Conservation (phyloP, 2,329 filamentous ascomycete species). For the Aspergillus sp. region DNA sequence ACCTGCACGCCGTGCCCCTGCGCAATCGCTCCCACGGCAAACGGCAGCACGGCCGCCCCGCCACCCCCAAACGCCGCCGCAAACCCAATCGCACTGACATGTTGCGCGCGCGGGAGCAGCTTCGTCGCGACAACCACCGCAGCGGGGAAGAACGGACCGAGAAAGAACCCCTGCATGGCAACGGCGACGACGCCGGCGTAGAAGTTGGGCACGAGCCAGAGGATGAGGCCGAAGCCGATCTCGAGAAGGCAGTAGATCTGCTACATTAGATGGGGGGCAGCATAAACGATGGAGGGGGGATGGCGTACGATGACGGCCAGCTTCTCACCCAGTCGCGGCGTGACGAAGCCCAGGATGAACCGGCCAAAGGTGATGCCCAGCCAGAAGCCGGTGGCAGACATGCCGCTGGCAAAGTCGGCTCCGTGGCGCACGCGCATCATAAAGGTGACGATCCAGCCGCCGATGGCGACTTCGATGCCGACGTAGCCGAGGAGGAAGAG, state of each 20-base stretch:
- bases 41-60: constrained; percentile 56
- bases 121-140: constrained; percentile 72
- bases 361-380: constrained; percentile 75
- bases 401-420: constrained; percentile 67
- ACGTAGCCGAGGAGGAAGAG: constrained; percentile 77
- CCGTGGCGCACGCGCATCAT: constrained; percentile 77
- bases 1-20: constrained; percentile 60
- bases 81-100: constrained; percentile 80
- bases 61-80: constrained; percentile 73
- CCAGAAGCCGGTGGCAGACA: constrained; percentile 81
- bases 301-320: constrained; percentile 50
- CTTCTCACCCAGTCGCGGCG: constrained; percentile 67
- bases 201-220: constrained; percentile 80
- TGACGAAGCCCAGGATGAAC: constrained; percentile 72
- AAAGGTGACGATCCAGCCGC: constrained; percentile 82
- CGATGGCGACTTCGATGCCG: constrained; percentile 68
- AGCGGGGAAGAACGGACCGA: constrained; percentile 76
- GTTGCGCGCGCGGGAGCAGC: constrained; percentile 68
- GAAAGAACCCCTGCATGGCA: constrained; percentile 71
- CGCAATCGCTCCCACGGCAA: constrained; percentile 47
- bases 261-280: neutral
- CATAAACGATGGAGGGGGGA: neutral
- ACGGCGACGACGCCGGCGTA: constrained; percentile 71
- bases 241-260: constrained; percentile 62
- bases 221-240: constrained; percentile 67